These are phyloP conservation scores for Stylosanthes scabra DNA, from an alignment of 331 rosid species.

Conservation along the genomic window DNA sequence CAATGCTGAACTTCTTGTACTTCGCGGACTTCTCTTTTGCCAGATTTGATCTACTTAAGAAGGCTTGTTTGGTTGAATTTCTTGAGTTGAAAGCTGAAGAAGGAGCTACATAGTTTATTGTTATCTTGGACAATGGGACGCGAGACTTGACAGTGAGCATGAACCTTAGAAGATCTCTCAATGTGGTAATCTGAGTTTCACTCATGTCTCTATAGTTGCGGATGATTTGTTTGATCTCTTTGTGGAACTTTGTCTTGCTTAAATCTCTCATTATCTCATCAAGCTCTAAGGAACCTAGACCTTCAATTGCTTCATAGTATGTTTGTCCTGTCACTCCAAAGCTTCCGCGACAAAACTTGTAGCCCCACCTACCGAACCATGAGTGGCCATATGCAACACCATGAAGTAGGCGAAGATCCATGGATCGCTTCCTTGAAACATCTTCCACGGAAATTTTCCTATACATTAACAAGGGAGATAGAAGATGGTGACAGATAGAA, in stretches of 20 bases:
- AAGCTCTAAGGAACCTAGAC: slow-evolving; percentile 72
- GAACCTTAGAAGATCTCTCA: slow-evolving; percentile 78
- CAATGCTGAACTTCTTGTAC: slow-evolving; percentile 67
- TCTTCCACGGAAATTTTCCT: slow-evolving; percentile 87
- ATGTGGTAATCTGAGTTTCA: slow-evolving; percentile 68
- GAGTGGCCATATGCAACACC: slow-evolving; percentile 92
- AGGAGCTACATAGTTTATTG: slow-evolving; percentile 33
- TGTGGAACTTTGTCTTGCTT: slow-evolving; percentile 39
- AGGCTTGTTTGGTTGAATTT: slow-evolving; percentile 42
- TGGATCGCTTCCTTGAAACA: slow-evolving; percentile 70
- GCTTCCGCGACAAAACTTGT: slow-evolving; percentile 78
- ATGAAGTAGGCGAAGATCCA: slow-evolving; percentile 91
- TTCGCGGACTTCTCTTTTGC: slow-evolving; percentile 61
- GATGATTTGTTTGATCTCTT: slow-evolving; percentile 71
- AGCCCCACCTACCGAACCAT: slow-evolving; percentile 98
- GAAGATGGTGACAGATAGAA: too few relatives aligned
- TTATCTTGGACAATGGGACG: slow-evolving; percentile 48
- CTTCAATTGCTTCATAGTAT: slow-evolving; percentile 63
- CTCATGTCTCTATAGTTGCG: slow-evolving; percentile 79
- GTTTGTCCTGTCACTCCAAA: slow-evolving; percentile 70
- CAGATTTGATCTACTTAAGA: slow-evolving; percentile 46
- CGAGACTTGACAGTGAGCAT: slow-evolving; percentile 82
- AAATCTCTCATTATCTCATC: slow-evolving; percentile 60
- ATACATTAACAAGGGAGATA: slow-evolving; percentile 19
- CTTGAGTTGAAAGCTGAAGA: slow-evolving; percentile 42